Conservation (phyloP, 345 rosid species). For the Sonneratia caseolaris region DNA sequence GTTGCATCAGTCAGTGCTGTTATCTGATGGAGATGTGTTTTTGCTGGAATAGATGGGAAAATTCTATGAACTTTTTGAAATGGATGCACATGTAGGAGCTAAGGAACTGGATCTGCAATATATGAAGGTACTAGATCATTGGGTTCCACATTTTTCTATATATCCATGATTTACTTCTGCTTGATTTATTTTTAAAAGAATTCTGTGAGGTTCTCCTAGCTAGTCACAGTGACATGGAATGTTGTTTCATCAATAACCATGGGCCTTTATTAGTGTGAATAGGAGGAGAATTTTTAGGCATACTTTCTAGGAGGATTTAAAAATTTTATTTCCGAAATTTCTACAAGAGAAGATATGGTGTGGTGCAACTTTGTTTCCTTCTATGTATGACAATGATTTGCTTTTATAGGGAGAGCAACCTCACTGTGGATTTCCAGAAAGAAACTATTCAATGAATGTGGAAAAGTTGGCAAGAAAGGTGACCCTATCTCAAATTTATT, state of each 20-base stretch:
- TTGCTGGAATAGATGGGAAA: constrained; percentile 76
- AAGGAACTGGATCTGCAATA: constrained; percentile 90
- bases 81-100: constrained; percentile 96
- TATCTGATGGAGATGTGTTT: constrained; percentile 6
- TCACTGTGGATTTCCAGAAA: constrained; percentile 99
- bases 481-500: constrained; percentile 3
- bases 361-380: neutral
- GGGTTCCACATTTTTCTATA: neutral
- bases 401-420: constrained; percentile 83
- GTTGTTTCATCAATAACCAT: neutral
- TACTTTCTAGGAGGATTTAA: neutral
- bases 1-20: neutral
- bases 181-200: neutral
- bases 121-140: constrained; percentile 67
- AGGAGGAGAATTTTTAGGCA: neutral
- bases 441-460: constrained; percentile 70
- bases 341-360: neutral
- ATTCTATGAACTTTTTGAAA: constrained; percentile 94
- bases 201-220: neutral
- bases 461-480: constrained; percentile 96
- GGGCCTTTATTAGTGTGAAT: neutral
- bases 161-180: neutral
- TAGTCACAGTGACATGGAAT: neutral
- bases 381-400: neutral
- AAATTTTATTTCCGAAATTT: too few relatives aligned